These are phyloP conservation scores for Luffa acutangula DNA, from an alignment of 306 rosid species.

Conservation along the genomic window DNA sequence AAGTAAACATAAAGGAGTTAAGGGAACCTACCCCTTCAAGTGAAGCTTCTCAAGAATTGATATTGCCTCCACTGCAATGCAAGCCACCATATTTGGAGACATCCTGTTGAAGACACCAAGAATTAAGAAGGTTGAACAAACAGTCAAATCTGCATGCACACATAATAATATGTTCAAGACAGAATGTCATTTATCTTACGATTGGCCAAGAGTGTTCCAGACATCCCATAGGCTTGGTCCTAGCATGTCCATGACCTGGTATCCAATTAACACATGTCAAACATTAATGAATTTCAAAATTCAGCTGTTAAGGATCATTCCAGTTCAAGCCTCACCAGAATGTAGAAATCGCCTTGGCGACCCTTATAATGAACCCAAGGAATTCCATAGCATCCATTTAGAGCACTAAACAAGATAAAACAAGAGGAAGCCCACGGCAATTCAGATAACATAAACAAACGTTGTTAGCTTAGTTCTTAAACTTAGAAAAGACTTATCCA, in stretches of 20 bases:
- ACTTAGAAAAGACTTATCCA: not conserved
- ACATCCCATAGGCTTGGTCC: slow-evolving; percentile 97
- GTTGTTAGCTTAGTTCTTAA: not conserved
- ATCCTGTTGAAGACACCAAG: slow-evolving; percentile 42
- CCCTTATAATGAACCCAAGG: slow-evolving; percentile 94
- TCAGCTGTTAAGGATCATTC: slow-evolving; percentile 5
- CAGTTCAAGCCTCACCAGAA: slow-evolving; percentile 58
- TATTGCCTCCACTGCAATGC: slow-evolving; percentile 93
- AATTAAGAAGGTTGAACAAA: slow-evolving; percentile 10
- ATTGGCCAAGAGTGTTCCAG: slow-evolving; percentile 78
- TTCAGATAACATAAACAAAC: not conserved
- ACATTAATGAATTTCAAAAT: slow-evolving; percentile 9
- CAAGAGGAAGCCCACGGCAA: not conserved
- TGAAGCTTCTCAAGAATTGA: slow-evolving; percentile 96
- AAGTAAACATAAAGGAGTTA: not conserved
- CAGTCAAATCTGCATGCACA: not conserved
- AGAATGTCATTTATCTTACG: slow-evolving; percentile 38
- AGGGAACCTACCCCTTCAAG: slow-evolving; percentile 59
- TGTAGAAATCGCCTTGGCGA: slow-evolving; percentile 90
- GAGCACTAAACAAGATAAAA: slow-evolving; percentile 31
- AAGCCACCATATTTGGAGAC: slow-evolving; percentile 85
- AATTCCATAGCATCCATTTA: slow-evolving; percentile 86
- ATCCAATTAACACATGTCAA: slow-evolving; percentile 24
- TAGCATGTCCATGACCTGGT: slow-evolving; percentile 93
- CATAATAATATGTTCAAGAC: not conserved